Evolutionary conservation across 169 alveolate genomes (phyloP).

Genomic region (Prorocentrum cordatum): DNA sequence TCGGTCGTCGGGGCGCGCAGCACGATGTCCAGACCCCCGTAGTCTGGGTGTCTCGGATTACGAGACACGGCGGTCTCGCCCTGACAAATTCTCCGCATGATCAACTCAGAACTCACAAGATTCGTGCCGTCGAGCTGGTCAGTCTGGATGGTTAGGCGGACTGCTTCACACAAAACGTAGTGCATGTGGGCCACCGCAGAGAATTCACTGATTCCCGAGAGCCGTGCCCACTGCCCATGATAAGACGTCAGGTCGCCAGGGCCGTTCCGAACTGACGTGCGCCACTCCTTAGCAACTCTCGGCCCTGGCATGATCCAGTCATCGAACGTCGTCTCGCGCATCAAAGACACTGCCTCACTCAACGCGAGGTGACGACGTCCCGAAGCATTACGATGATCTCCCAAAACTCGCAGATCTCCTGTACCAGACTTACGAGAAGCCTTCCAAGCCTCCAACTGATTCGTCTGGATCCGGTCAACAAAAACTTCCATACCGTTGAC

Average conservation of each 20-base stretch:
- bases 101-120: neutral
- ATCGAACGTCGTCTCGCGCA: neutral
- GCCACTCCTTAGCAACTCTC: neutral
- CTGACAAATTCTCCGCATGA: neutral
- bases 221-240: slow-evolving; percentile 7
- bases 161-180: neutral
- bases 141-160: neutral
- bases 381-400: neutral
- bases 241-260: neutral
- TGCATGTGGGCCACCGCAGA: neutral
- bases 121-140: neutral
- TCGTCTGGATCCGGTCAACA: neutral
- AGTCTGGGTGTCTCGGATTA: neutral
- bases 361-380: neutral
- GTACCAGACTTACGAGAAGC: neutral
- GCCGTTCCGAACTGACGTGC: neutral
- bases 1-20: no score
- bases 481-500: neutral
- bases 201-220: neutral
- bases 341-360: neutral
- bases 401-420: neutral
- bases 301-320: neutral
- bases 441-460: neutral
- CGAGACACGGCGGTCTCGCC: slow-evolving; percentile 8
- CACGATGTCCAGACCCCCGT: slow-evolving; percentile 11